A percentile compares a stretch with the other conserved stretches of the same genome.
These are phyloP conservation scores for Elaphomyces granulatus DNA, from an alignment of 495 filamentous ascomycete genomes.

Conservation along the genomic window DNA sequence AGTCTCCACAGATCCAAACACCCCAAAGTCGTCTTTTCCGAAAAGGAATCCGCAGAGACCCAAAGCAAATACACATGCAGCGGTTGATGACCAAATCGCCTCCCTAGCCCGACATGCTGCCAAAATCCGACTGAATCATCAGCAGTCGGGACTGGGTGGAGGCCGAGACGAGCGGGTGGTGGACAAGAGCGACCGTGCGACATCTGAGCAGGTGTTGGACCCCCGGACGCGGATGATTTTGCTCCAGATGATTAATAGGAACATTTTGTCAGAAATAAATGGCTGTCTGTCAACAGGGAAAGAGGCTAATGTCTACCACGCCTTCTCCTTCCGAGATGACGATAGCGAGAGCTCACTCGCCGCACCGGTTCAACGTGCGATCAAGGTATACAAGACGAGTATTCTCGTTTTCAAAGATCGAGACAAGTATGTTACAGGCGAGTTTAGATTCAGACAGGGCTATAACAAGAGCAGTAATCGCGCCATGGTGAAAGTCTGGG, in stretches of 20 bases:
- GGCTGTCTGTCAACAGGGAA: slow-evolving; percentile 92
- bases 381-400: slow-evolving; percentile 97
- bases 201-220: slow-evolving; percentile 85
- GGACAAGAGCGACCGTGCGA: slow-evolving; percentile 87
- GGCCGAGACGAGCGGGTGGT: slow-evolving; percentile 36
- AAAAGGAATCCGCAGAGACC: slow-evolving; percentile 78
- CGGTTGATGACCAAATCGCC: slow-evolving; percentile 75
- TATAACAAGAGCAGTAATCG: slow-evolving; percentile 86
- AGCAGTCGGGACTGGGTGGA: slow-evolving; percentile 35
- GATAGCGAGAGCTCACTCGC: slow-evolving; percentile 19
- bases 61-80: slow-evolving; percentile 57
- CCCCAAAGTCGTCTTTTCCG: slow-evolving; percentile 42
- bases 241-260: slow-evolving; percentile 83
- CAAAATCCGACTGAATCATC: slow-evolving; percentile 74
- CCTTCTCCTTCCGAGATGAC: slow-evolving; percentile 38
- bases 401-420: slow-evolving; percentile 96
- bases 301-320: slow-evolving; percentile 94
- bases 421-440: slow-evolving; percentile 85
- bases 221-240: slow-evolving; percentile 89
- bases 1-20: slow-evolving; percentile 39
- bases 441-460: slow-evolving; percentile 68
- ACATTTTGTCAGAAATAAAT: slow-evolving; percentile 68
- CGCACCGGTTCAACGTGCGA: slow-evolving; percentile 53
- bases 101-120: slow-evolving; percentile 70
- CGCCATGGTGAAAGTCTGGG: slow-evolving; percentile 96